Base-by-base conservation (phyloP, 2,329 filamentous ascomycete species). In the Akanthomyces dipterigenus region DNA sequence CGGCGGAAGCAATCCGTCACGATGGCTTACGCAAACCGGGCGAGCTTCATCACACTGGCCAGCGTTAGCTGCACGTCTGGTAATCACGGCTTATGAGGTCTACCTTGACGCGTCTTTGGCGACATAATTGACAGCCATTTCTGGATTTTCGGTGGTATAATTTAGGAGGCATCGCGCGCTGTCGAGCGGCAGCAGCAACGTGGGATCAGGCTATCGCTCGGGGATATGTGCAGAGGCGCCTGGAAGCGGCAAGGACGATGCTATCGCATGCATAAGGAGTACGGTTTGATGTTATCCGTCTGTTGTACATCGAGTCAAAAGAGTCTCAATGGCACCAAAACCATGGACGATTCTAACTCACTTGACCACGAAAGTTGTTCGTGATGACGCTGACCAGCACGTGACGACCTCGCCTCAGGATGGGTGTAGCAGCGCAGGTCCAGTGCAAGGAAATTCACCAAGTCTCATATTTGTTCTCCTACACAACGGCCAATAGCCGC, bases 61-160 rank as follows among this genome's bases (percentile, higher is more conserved):
- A 38, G 45, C 60, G 31, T 60, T 49, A 54, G 49, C 38, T 38
- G 40, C 34, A 16, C 22, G 22, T 9, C 36, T 31, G 22, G 9
- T 5, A 28, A 14, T 16, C 5, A 26, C 22, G 14, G 20, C 24
- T 7, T 9, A 42, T 18, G 11, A 24, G 8, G 11, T 48, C 2
- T 50, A 69, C 68, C 65, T 70, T 70, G 54, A 70, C 68, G 28
- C 67, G 68, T 28, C 68, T 64, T n/a, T 64, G 63, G 31, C 67
- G 65, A 56, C 68, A 70, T 18, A 66, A 63, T n/a, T 58, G 61
- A 62, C 68, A 70, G n/a, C 69, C 68, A n/a, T 64, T 70, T 62
- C 63, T 70, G n/a, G 69, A 70, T 59, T 75, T 70, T 26, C 64
- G 68, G 60, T 70, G 66, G 60, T 70, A 69, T 40, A 70, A 61